Conservation (phyloP, 2,329 filamentous ascomycete species). For the Pestalotiopsis sp. region DNA sequence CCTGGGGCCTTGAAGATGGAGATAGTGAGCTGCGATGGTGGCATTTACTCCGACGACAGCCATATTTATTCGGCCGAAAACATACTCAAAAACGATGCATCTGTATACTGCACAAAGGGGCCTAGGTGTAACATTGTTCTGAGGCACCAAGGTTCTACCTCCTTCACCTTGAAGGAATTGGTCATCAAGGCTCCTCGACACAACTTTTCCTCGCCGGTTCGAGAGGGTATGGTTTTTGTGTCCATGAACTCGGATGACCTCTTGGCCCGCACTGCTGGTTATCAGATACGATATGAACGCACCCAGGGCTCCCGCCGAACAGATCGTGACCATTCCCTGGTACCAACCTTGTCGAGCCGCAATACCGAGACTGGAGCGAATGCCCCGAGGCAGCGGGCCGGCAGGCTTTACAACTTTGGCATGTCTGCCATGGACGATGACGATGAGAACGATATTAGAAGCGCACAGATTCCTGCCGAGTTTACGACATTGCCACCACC, state of each 20-base stretch:
- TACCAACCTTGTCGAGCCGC: conserved; percentile 49
- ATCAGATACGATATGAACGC: conserved; percentile 67
- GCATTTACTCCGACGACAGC: conserved; percentile 64
- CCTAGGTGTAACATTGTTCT: conserved; percentile 85
- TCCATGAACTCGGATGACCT: conserved; percentile 82
- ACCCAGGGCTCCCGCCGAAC: conserved; percentile 22
- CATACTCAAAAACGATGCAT: conserved; percentile 77
- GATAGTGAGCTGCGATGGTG: conserved; percentile 85
- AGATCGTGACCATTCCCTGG: conserved; percentile 27
- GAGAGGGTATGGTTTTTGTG: conserved; percentile 90
- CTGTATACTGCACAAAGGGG: conserved; percentile 89
- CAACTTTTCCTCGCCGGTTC: conserved; percentile 85
- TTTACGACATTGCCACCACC: conserved; percentile 49
- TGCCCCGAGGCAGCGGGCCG: conserved; percentile 45
- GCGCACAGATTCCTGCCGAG: conserved; percentile 57
- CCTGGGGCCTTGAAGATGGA: conserved; percentile 82
- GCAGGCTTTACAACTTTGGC: conserved; percentile 44
- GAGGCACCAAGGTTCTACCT: conserved; percentile 74
- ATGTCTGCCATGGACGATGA: conserved; percentile 29
- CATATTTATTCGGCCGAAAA: conserved; percentile 70
- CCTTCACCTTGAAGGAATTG: conserved; percentile 82
- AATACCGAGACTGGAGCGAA: conserved; percentile 53
- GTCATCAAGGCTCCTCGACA: conserved; percentile 81
- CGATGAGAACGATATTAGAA: conserved; percentile 44
- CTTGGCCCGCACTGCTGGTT: conserved; percentile 69